Evolutionary conservation across 345 rosid genomes (phyloP), one percentile per base, ranked within the genome.

Genomic region (Populus deltoides): DNA sequence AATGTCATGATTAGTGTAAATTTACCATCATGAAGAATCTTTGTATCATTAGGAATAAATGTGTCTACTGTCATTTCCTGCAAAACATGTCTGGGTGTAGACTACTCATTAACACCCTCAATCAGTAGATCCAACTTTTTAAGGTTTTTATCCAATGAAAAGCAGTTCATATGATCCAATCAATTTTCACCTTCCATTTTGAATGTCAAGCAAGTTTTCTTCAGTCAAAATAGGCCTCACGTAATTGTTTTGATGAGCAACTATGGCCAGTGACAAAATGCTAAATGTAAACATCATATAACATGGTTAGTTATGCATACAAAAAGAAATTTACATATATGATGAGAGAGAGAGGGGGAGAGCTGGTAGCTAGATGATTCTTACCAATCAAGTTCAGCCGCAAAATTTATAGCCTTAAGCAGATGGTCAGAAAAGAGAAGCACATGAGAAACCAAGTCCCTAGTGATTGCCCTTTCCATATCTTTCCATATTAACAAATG

Each of bases 41-140:
- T 89, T 66, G 97, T 93, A 86, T 93, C 91, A 76, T 95, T 95
- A 1, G 99, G 99, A 81, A 95, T 93, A 84, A 93, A 95, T 49
- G 99, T 91, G 87, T 93, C 97, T 10, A 95, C 97, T 0, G 93
- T 88, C 98, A 95, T 91, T 89, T 95, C 99, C 89, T 95, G 99
- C 90, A 95, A 89, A 87, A 91, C 88, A 85, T 95, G 99, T 80
- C 99, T 93, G 71, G 71, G 55, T 77, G 33, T 67, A 59, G 51
- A 49, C 59, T 70, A 18, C 27, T 47, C 25, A 59, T 36, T 47
- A 66, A 68, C 36, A 68, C 73, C 68, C 36, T 65, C 10, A 31
- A 36, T 61, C 43, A 12, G 8, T 11, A 36, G 15, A 67, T 3
- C 11, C 17, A 79, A 20, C 63, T 57, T 25, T 35, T 17, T 41